Base-by-base conservation (phyloP, 2,329 filamentous ascomycete species). In the Bertia moriformis region DNA sequence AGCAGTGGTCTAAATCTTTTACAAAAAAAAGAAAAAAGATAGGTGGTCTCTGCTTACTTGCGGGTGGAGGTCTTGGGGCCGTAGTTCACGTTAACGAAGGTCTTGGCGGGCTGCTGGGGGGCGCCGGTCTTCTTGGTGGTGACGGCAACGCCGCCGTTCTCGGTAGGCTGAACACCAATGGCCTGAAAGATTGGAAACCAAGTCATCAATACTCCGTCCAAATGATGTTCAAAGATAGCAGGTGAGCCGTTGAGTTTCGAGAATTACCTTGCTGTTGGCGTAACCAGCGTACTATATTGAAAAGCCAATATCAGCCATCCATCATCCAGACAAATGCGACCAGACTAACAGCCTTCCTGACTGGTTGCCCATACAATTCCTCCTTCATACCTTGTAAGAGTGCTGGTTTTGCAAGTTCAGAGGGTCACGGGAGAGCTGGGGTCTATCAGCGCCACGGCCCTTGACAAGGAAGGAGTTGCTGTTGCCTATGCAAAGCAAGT, bases 391-490 rank as follows among this genome's bases (percentile, higher is more conserved):
- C 80, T 93, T 96, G 70, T 85, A 83, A 54, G 74, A 79, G 73
- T 93, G 82, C 67, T 80, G 71, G 81, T 95, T 96, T 63, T 68
- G 73, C 65, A 96, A 67, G 78, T 96, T 98, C 52, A 95, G 68
- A 55, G 88, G 85, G 62, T 96, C 89, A 54, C 83, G 83, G 53
- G 89, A 96, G 75, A 98, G 87, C 67, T 84, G 83, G 53, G 83
- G 71, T 62, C 84, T 83, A 58, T 84, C 87, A 56, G 71, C 71
- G 54, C 67, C 65, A 60, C 77, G 80, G 69, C 85, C 83, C 82
- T 94, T 94, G 62, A 89, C 83, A 61, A 94, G 80, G 76, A 71
- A 94, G 61, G 85, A 68, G 71, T 93, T 94, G 69, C 86, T 78
- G 70, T 67, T 69, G 68, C 87, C 88, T 95, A 58, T 43, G 27